phyloP scores from a whole-genome alignment of 2,329 filamentous ascomycete species.

The Stylonectria norvegica region DNA sequence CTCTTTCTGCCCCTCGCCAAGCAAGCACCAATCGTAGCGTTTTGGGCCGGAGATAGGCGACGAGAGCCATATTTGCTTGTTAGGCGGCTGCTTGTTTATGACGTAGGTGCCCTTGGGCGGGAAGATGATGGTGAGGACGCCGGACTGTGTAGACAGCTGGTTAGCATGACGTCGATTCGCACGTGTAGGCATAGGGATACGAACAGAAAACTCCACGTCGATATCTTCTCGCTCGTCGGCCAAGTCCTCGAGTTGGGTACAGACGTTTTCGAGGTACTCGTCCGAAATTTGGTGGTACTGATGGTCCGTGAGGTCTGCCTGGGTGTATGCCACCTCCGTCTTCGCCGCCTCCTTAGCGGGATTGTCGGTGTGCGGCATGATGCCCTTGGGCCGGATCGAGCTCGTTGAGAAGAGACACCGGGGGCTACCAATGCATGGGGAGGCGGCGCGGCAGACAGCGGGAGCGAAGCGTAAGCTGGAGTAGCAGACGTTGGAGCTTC shows the following conservation, averaged over 20 bases:
- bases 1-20: slow-evolving; percentile 64
- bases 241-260: slow-evolving; percentile 64
- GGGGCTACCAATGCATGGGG: slow-evolving; percentile 11
- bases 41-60: slow-evolving; percentile 90
- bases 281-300: slow-evolving; percentile 79
- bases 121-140: slow-evolving; percentile 75
- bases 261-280: slow-evolving; percentile 61
- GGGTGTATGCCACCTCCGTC: slow-evolving; percentile 39
- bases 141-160: slow-evolving; percentile 55
- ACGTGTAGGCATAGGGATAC: slow-evolving; percentile 29
- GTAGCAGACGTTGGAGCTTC: slow-evolving; percentile 22
- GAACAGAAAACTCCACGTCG: slow-evolving; percentile 85
- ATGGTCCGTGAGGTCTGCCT: slow-evolving; percentile 63
- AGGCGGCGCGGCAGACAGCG: slow-evolving; percentile 5
- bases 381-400: slow-evolving; percentile 40
- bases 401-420: slow-evolving; percentile 32
- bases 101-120: slow-evolving; percentile 77
- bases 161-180: not conserved
- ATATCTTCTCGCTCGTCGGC: slow-evolving; percentile 72
- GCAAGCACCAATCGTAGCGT: slow-evolving; percentile 83
- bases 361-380: slow-evolving; percentile 58
- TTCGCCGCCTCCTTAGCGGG: slow-evolving; percentile 45
- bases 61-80: slow-evolving; percentile 96
- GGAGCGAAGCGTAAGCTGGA: slow-evolving; percentile 19
- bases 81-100: slow-evolving; percentile 97